Base-by-base conservation (phyloP, 108 stramenopile species). In the Stephanodiscus minutulus region DNA sequence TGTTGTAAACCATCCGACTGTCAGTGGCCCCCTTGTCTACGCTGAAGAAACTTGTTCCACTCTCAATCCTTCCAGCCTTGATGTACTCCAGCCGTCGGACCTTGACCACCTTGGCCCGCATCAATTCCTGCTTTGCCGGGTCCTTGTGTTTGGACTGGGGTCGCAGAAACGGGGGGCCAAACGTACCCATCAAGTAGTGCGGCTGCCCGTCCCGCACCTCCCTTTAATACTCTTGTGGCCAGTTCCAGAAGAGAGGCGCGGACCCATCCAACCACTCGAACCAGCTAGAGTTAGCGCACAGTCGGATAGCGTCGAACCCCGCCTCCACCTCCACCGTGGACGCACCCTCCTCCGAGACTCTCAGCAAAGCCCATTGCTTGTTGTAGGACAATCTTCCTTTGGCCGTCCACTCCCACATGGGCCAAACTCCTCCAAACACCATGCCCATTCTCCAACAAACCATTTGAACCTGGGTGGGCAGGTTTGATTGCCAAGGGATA, bases 251-350 rank as follows among this genome's bases (percentile, higher is more conserved):
- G 11, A 85, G 37, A 12, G 47, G 61, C 0, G 55, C 9, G 31
- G 70, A 80, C 18, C 84, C 84, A 12, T 50, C 71, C 11, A 54
- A 20, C 83, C 83, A 84, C 1, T 76, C 71, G 68, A 72, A 84
- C 83, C 43, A 44, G 2, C 12, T 17, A 15, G 43, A 12, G 12
- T 44, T 13, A 0, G 43, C 43, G 13, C 43, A 44, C 0, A 68
- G 70, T 18, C 1, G 5, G 3, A 82, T 60, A 17, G 65, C 74
- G 33, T 77, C 79, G 17, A 44, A 13, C 0, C 43, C 43, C 3
- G 43, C 43, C 43, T 13, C 43, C 2, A 44, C 43, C 43, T 13
- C 43, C 2, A 44, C 68, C 47, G 81, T 81, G 55, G 76, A 74
- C 18, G 18, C 13, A 3, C 35, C 57, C 9, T 79, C 85, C 57